phyloP scores from a whole-genome alignment of 129 eudicot genomes.

The Helichrysum umbraculigerum region DNA sequence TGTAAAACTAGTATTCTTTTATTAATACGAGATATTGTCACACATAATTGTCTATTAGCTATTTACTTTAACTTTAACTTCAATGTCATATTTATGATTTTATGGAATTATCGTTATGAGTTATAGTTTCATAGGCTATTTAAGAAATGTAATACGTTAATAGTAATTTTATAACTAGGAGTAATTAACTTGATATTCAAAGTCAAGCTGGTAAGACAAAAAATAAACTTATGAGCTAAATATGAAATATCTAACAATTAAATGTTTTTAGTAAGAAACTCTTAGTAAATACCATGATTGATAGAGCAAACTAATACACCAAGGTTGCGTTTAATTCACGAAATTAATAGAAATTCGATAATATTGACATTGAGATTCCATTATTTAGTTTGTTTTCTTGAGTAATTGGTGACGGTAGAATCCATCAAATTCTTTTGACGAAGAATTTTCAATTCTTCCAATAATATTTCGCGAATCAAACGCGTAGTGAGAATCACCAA shows the following conservation, averaged over 20 bases:
- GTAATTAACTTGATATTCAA: neutral
- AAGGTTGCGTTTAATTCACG: no score
- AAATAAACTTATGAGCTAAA: neutral
- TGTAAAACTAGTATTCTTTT: neutral
- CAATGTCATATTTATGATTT: neutral
- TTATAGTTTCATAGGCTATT: neutral
- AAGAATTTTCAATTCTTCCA: no score
- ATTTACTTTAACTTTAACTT: conserved; percentile 3
- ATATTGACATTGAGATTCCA: no score
- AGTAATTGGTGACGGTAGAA: no score
- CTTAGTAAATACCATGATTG: no score
- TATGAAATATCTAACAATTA: neutral
- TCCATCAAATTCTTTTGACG: no score
- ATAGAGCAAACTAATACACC: no score
- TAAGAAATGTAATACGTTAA: neutral
- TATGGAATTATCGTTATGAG: neutral
- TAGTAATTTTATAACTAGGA: neutral
- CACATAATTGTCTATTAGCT: neutral
- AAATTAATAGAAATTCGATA: no score
- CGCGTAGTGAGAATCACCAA: no score
- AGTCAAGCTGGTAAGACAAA: neutral
- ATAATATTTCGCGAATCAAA: no score
- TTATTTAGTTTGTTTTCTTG: no score
- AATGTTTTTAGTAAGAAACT: neutral
- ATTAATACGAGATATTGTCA: neutral